These are phyloP conservation scores for Verticillium longisporum DNA, from an alignment of 2,329 filamentous ascomycete genomes.

Conservation along the genomic window DNA sequence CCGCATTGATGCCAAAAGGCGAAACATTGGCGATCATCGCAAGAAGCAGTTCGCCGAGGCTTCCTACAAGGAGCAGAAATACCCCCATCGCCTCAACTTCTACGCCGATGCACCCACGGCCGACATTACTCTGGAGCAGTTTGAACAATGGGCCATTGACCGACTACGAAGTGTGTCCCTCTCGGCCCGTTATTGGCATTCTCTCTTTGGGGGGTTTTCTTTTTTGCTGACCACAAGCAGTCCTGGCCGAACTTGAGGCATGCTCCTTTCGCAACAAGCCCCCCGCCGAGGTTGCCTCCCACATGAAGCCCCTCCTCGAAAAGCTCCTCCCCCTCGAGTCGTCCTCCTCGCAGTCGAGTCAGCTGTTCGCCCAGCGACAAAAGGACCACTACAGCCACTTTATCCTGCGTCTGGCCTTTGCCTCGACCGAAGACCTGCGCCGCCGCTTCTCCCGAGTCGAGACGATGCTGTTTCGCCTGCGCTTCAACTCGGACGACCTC, in stretches of 20 bases:
- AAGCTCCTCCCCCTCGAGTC: slow-evolving; percentile 79
- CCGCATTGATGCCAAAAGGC: slow-evolving; percentile 62
- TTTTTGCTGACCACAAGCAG: slow-evolving; percentile 29
- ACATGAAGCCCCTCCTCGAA: slow-evolving; percentile 81
- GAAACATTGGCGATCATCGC: slow-evolving; percentile 68
- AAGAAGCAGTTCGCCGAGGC: slow-evolving; percentile 82
- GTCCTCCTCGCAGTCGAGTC: slow-evolving; percentile 57
- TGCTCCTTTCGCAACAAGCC: slow-evolving; percentile 92
- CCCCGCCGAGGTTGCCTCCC: slow-evolving; percentile 69
- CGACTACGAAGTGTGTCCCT: slow-evolving; percentile 62
- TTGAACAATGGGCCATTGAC: slow-evolving; percentile 98
- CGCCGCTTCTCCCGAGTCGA: slow-evolving; percentile 82
- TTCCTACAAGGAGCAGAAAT: slow-evolving; percentile 69
- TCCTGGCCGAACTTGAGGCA: slow-evolving; percentile 83
- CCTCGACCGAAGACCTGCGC: slow-evolving; percentile 83
- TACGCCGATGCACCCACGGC: slow-evolving; percentile 82
- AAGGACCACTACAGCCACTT: slow-evolving; percentile 98
- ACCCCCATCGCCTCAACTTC: slow-evolving; percentile 85
- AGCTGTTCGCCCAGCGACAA: slow-evolving; percentile 67
- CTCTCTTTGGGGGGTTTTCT: not conserved
- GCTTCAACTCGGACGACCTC: slow-evolving; percentile 70
- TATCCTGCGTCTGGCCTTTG: slow-evolving; percentile 88
- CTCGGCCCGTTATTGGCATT: not conserved
- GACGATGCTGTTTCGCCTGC: slow-evolving; percentile 78
- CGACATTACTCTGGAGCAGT: slow-evolving; percentile 93